Evolutionary conservation across 2,329 filamentous ascomycete species (phyloP).

Genomic region (Pyrenochaeta sp.): DNA sequence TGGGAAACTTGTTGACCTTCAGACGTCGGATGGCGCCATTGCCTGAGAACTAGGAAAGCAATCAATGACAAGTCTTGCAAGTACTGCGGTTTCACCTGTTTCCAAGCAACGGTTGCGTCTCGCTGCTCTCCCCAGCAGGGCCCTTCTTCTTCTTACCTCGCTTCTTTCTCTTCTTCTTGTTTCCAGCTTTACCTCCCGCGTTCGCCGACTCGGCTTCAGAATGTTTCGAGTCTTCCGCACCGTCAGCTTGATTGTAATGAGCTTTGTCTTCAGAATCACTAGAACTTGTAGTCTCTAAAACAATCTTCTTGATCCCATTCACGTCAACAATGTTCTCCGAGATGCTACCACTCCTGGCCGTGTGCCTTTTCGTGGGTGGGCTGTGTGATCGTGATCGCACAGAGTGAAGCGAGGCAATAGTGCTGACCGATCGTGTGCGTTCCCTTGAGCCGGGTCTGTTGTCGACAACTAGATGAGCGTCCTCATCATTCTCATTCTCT

Average conservation of each 20-base stretch:
- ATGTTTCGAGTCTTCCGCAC: constrained; percentile 25
- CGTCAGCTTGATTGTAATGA: constrained; percentile 24
- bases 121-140: constrained; percentile 31
- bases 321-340: constrained; percentile 80
- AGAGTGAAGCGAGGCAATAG: constrained; percentile 42
- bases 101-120: constrained; percentile 44
- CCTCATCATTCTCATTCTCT: constrained; percentile 17
- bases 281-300: constrained; percentile 72
- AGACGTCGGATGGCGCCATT: too few relatives aligned
- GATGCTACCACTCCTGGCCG: constrained; percentile 76
- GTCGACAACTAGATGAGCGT: constrained; percentile 25
- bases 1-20: too few relatives aligned
- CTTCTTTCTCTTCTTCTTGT: constrained; percentile 49
- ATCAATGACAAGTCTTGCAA: not conserved
- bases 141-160: constrained; percentile 47
- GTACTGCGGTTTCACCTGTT: constrained; percentile 8
- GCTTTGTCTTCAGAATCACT: constrained; percentile 51
- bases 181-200: constrained; percentile 25
- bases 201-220: constrained; percentile 32
- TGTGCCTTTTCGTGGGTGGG: constrained; percentile 51
- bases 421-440: constrained; percentile 38
- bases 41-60: not conserved
- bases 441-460: constrained; percentile 13
- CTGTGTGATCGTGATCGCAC: constrained; percentile 28
- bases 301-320: constrained; percentile 76